These are phyloP conservation scores for Leccinum uliginosum DNA, from an alignment of 768 basidiomycete genomes.

Conservation along the genomic window DNA sequence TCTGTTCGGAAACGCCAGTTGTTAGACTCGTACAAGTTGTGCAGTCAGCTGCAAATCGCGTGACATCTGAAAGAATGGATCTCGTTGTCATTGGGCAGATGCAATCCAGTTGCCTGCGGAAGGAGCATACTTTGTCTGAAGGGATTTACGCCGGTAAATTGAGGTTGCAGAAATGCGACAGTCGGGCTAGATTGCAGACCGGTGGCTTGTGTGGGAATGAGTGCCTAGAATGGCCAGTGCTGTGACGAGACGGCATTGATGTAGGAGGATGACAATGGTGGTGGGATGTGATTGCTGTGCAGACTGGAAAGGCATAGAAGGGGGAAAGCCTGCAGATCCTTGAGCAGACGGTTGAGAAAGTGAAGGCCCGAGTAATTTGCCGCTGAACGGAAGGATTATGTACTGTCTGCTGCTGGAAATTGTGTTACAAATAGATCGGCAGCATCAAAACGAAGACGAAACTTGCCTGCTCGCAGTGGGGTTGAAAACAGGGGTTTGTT, in stretches of 20 bases:
- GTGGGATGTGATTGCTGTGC: slow-evolving; percentile 16
- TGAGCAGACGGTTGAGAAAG: slow-evolving; percentile 42
- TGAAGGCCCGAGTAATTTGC: slow-evolving; percentile 46
- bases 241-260: slow-evolving; percentile 33
- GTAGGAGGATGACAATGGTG: slow-evolving; percentile 8
- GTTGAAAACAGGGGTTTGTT: slow-evolving; percentile 67
- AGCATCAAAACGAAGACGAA: not conserved
- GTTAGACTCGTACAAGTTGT: slow-evolving; percentile 10
- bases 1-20: slow-evolving; percentile 5
- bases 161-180: slow-evolving; percentile 47
- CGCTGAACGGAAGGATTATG: slow-evolving; percentile 77
- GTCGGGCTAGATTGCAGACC: slow-evolving; percentile 38
- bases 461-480: slow-evolving; percentile 51
- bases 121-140: slow-evolving; percentile 78
- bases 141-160: slow-evolving; percentile 67
- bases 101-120: slow-evolving; percentile 59
- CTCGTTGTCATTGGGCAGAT: slow-evolving; percentile 36
- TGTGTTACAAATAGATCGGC: slow-evolving; percentile 6
- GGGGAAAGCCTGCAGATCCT: slow-evolving; percentile 51
- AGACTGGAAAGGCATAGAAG: slow-evolving; percentile 42
- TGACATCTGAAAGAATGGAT: slow-evolving; percentile 8
- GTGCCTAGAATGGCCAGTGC: slow-evolving; percentile 51
- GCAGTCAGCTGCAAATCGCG: slow-evolving; percentile 7
- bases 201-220: slow-evolving; percentile 53
- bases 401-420: slow-evolving; percentile 46